These are phyloP conservation scores for Diversispora eburnea DNA, from an alignment of 192 early-diverging fungal species.

Conservation along the genomic window DNA sequence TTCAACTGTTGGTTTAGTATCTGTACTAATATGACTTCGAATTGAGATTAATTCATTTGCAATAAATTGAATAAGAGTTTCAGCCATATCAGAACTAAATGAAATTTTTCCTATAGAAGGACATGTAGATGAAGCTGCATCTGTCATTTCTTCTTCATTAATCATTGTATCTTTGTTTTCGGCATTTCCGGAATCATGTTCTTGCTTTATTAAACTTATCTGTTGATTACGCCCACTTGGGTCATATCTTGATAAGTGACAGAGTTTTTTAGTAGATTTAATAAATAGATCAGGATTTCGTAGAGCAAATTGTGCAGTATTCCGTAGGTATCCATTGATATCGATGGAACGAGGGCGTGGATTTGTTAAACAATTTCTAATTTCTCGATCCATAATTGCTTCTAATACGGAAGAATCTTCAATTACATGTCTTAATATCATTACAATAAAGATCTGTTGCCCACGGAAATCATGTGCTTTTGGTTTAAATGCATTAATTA, in stretches of 20 bases:
- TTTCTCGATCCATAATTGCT: conserved; percentile 69
- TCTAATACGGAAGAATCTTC: conserved; percentile 66
- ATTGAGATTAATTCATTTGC: conserved; percentile 49
- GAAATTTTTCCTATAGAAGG: conserved; percentile 38
- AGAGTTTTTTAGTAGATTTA: conserved; percentile 57
- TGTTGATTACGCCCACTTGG: conserved; percentile 55
- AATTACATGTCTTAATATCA: conserved; percentile 87
- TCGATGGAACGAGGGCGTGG: conserved; percentile 68
- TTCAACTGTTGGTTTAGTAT: neutral
- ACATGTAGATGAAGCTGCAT: conserved; percentile 21
- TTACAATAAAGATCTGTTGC: conserved; percentile 73
- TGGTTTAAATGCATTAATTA: conserved; percentile 59
- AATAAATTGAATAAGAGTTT: conserved; percentile 52
- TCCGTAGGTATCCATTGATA: conserved; percentile 64
- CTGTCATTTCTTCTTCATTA: conserved; percentile 34
- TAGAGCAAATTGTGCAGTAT: conserved; percentile 59
- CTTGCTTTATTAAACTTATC: conserved; percentile 50
- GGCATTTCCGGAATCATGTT: conserved; percentile 24
- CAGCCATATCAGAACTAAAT: conserved; percentile 42
- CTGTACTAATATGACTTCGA: conserved; percentile 3
- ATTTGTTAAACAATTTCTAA: conserved; percentile 68
- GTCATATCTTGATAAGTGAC: conserved; percentile 65
- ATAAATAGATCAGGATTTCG: conserved; percentile 70
- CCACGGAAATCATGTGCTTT: conserved; percentile 67
- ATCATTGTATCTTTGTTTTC: conserved; percentile 23